Evolutionary conservation across 2,329 filamentous ascomycete species (phyloP), one percentile per base, ranked within the genome.

Genomic region (Pestalotiopsis sp.): DNA sequence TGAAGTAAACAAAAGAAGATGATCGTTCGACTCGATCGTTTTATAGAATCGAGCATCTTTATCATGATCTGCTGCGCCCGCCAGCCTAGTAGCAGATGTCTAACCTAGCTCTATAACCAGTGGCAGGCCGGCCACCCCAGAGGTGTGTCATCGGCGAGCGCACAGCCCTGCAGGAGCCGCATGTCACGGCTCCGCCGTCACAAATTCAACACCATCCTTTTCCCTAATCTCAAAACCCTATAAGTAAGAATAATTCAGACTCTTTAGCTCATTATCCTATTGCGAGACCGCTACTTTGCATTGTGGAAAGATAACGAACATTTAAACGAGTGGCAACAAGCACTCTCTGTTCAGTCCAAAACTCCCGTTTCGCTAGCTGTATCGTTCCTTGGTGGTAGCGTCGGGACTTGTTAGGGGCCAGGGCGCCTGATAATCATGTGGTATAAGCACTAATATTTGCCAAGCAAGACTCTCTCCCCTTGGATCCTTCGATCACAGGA

Each of bases 91-190:
- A 23, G 52, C 52, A 57, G 20, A 11, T 17, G 52, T 20, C n/a
- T 57, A 57, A 20, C n/a, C n/a, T 57, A 57, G 52, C n/a, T 25
- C n/a, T 57, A 57, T n/a, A 57, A 57, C 39, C 9, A 57, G 20
- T 25, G 25, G 52, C 23, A 57, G 52, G 17, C 23, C 52, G 20
- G 23, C 52, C 52, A 25, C 23, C n/a, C 52, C 52, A 14, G 20
- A 57, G 52, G 52, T 57, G 52, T 57, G 52, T 57, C 52, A 57
- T 57, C 52, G 52, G 52, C 14, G 52, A 57, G 52, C n/a, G 52
- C 52, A 57, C 17, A 57, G 52, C 52, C 52, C 52, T 25, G 52
- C n/a, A 23, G 6, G 25, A n/a, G 52, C 52, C 52, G 38, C 4
- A 17, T 45, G 39, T 13, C 39, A 45, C 39, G 39, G 39, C 39